Conservation (phyloP, 495 filamentous ascomycete species). For the Pseudevernia furfuracea region DNA sequence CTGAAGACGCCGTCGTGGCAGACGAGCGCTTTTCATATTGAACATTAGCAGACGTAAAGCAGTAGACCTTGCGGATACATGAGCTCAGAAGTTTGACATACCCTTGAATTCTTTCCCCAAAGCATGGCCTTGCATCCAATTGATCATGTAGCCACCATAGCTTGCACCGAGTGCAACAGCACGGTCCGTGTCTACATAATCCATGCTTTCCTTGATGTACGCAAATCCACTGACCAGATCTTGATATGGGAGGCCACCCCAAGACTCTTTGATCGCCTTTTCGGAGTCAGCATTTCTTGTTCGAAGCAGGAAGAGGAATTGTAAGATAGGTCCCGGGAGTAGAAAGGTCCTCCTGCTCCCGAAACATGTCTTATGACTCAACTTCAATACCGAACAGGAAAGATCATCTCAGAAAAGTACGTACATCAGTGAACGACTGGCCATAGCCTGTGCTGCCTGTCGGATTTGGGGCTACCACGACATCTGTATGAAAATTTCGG, state of each 20-base stretch:
- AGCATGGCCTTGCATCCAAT: conserved; percentile 48
- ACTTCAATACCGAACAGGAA: too few relatives aligned
- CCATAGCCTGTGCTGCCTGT: conserved; percentile 84
- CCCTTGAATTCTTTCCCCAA: conserved; percentile 31
- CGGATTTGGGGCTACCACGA: conserved; percentile 81
- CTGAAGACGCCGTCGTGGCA: conserved; percentile 88
- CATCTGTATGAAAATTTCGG: conserved; percentile 32
- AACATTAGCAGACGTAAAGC: conserved; percentile 53
- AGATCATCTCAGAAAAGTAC: too few relatives aligned
- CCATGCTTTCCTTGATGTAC: conserved; percentile 60
- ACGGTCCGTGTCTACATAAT: conserved; percentile 67
- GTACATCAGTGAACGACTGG: conserved; percentile 68
- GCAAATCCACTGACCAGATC: conserved; percentile 77
- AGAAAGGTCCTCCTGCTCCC: too few relatives aligned
- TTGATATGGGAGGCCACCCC: conserved; percentile 74
- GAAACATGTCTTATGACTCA: too few relatives aligned
- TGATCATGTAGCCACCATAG: conserved; percentile 86
- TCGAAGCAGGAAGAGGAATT: too few relatives aligned
- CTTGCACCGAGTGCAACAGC: conserved; percentile 77
- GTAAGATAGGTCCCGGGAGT: too few relatives aligned
- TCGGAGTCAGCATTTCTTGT: too few relatives aligned
- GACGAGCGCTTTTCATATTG: conserved; percentile 53
- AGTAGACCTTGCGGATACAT: conserved; percentile 41
- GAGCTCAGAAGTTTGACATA: background rate
- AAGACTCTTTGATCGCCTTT: conserved; percentile 63